phyloP scores from a whole-genome alignment of 2,329 filamentous ascomycete genomes.

The Emergomyces pasteurianus region DNA sequence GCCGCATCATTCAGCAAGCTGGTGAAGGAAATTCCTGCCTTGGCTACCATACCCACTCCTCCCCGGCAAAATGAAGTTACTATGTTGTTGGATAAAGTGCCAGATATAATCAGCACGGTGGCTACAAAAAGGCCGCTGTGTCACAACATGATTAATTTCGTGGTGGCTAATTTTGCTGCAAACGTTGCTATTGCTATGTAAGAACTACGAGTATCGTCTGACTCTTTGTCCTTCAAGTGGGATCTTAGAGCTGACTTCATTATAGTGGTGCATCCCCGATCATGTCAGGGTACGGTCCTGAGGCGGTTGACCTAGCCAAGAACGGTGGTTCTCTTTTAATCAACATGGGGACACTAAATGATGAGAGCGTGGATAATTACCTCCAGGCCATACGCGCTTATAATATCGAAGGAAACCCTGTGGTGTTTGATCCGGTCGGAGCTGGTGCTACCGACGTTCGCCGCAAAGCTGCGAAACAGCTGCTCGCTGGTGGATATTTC shows the following conservation, averaged over 20 bases:
- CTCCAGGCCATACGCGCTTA: slow-evolving; percentile 65
- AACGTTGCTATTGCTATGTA: slow-evolving; percentile 71
- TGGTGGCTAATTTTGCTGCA: slow-evolving; percentile 89
- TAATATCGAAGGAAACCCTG: slow-evolving; percentile 61
- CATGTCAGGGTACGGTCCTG: slow-evolving; percentile 79
- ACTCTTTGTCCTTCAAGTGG: not conserved
- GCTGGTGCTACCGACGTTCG: slow-evolving; percentile 71
- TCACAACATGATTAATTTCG: slow-evolving; percentile 96
- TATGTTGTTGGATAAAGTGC: slow-evolving; percentile 25
- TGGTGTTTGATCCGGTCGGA: slow-evolving; percentile 82
- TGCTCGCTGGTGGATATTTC: slow-evolving; percentile 65
- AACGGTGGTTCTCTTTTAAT: slow-evolving; percentile 71
- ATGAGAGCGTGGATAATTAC: slow-evolving; percentile 61
- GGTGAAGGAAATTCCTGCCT: slow-evolving; percentile 34
- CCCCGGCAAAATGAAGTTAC: slow-evolving; percentile 18
- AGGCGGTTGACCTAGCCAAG: slow-evolving; percentile 67
- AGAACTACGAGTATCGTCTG: slow-evolving; percentile 11
- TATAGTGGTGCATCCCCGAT: slow-evolving; percentile 69
- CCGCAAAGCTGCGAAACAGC: slow-evolving; percentile 54
- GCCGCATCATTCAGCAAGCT: slow-evolving; percentile 48
- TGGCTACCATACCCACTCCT: slow-evolving; percentile 20
- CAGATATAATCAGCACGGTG: slow-evolving; percentile 47
- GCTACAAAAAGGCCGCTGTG: slow-evolving; percentile 57
- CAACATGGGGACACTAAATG: slow-evolving; percentile 89
- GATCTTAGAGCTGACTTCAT: slow-evolving; percentile 9